Evolutionary conservation across 2,329 filamentous ascomycete genomes (phyloP), one percentile per base, ranked within the genome.

Genomic region (Coniosporium tulheliwenetii): DNA sequence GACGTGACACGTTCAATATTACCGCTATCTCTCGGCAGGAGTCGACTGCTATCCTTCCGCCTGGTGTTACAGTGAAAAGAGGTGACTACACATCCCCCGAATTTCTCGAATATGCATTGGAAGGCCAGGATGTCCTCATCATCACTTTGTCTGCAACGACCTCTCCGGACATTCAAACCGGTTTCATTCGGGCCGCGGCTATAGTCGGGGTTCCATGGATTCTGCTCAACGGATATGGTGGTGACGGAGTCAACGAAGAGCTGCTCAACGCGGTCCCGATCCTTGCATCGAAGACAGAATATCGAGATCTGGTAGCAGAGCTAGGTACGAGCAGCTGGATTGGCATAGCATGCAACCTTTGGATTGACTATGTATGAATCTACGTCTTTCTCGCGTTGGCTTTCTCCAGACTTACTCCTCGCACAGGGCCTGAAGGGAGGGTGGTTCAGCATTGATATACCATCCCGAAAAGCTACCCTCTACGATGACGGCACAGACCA

Each of bases 81-180:
- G 38, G 30, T n/a, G 38, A 40, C 30, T 60, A 58, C 37, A 60
- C 66, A 1, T 50, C 79, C 8, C 59, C 71, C 1, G 50, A 53
- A 2, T 44, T 40, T 35, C 45, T 54, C 26, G 49, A 52, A 15
- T 19, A 39, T 4, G 53, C 53, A 5, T 42, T 58, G 2, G 43
- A 48, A 38, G 53, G 52, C 29, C 54, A 58, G 41, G 55, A 58
- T 38, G 47, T 48, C 31, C 47, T 60, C 10, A 48, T 60, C 46
- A 56, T 60, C 48, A 56, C 52, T 30, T 42, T 59, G 40, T 39
- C 39, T 13, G 52, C 51, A 12, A 38, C 29, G 2, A 48, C 51
- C 3, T 47, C 52, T 2, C 45, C 37, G 12, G 48, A 49, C 37
- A 36, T 39, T 8, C 47, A 56, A 36, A 34, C 38, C 31, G 48